Base-by-base conservation (phyloP, 768 basidiomycete genomes). In the Coprinellus micaceus region DNA sequence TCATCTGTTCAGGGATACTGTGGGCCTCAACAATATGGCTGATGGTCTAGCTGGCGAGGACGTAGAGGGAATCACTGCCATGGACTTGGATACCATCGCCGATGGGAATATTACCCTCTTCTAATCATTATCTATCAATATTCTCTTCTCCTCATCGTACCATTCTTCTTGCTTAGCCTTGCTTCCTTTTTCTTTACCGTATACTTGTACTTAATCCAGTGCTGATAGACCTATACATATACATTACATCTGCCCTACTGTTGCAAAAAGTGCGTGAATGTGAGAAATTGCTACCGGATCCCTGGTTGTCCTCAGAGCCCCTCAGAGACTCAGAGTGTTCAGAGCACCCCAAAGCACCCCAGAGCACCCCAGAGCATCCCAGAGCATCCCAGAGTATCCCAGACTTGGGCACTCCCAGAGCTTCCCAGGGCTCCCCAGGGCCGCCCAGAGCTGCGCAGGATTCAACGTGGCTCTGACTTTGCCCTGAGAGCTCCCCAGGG, bases 181-280 rank as follows among this genome's bases (percentile, higher is more conserved):
- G n/a, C n/a, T n/a, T n/a, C n/a, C n/a, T n/a, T n/a, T 10, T 37
- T 10, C 9, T 17, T 37, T 37, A 37, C 36, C 9, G 36, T 37
- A 68, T 29, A 62, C 67, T 48, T 68, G 67, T 58, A 65, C 56
- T 17, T 30, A 48, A 7, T 49, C 56, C 62, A 60, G 26, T 64
- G n/a, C n/a, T n/a, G n/a, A n/a, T n/a, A n/a, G n/a, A n/a, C n/a
- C n/a, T n/a, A n/a, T n/a, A n/a, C n/a, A n/a, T n/a, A n/a, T n/a
- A n/a, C n/a, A n/a, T n/a, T n/a, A n/a, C n/a, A n/a, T n/a, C n/a
- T n/a, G n/a, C n/a, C n/a, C n/a, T n/a, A n/a, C n/a, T n/a, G n/a
- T n/a, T n/a, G n/a, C n/a, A n/a, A n/a, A n/a, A n/a, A n/a, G n/a
- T n/a, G n/a, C n/a, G n/a, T n/a, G n/a, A n/a, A n/a, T n/a, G n/a